Evolutionary conservation across 257 asterid species (phyloP).

Genomic region (Leonotis leonurus): DNA sequence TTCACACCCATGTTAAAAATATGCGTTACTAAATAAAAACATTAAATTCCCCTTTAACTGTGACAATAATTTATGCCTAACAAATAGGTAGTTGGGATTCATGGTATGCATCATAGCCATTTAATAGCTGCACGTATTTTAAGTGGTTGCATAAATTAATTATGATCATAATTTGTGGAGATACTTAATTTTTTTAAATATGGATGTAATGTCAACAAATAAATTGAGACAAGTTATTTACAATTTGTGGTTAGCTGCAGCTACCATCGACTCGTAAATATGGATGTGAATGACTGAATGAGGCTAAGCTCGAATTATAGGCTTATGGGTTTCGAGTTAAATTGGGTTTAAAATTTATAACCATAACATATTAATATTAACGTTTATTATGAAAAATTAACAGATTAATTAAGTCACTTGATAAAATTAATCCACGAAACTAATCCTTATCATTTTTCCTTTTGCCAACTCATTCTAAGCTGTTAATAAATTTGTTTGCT

Average conservation of each 20-base stretch:
- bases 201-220: neutral
- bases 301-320: too few relatives aligned
- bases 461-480: neutral
- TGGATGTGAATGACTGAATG: too few relatives aligned
- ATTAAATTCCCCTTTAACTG: neutral
- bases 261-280: neutral
- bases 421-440: neutral
- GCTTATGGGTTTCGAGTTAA: too few relatives aligned
- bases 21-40: neutral
- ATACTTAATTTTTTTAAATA: neutral
- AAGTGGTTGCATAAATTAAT: neutral
- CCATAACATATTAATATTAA: too few relatives aligned
- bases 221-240: slow-evolving; percentile 8
- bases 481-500: neutral
- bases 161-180: slow-evolving; percentile 1
- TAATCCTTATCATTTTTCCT: neutral
- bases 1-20: neutral
- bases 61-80: neutral
- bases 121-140: slow-evolving; percentile 7
- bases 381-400: too few relatives aligned
- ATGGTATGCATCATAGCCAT: neutral
- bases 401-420: neutral
- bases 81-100: neutral
- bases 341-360: too few relatives aligned
- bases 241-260: neutral